phyloP scores from a whole-genome alignment of 768 basidiomycete genomes.

The Termitomyces sp. region DNA sequence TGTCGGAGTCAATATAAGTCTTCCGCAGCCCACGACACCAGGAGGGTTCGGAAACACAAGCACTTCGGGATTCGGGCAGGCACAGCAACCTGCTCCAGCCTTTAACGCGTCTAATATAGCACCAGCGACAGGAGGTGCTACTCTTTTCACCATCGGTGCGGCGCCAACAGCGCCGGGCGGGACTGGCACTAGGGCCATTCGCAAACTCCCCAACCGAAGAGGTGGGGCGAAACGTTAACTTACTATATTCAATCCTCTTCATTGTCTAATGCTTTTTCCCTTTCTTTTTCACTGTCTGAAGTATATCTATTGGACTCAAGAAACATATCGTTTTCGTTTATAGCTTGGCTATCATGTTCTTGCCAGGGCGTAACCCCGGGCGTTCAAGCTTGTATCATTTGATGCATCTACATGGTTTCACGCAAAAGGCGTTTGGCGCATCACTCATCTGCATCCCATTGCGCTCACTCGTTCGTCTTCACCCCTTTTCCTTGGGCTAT shows the following conservation, averaged over 20 bases:
- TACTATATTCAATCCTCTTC: neutral
- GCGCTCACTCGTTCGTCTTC: slow-evolving; percentile 1
- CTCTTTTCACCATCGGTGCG: slow-evolving; percentile 59
- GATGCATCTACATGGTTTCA: neutral
- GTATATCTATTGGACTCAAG: neutral
- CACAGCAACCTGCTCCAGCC: slow-evolving; percentile 34
- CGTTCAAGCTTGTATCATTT: neutral
- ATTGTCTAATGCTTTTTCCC: neutral
- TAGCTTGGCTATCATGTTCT: neutral
- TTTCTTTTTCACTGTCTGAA: neutral
- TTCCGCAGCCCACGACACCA: slow-evolving; percentile 33
- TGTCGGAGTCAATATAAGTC: slow-evolving; percentile 31
- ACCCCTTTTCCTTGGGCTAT: slow-evolving; percentile 2
- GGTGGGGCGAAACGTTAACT: slow-evolving; percentile 31
- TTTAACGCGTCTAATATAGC: slow-evolving; percentile 37
- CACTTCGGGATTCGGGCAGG: slow-evolving; percentile 31
- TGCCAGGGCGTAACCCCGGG: slow-evolving; percentile 5
- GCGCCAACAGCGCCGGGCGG: slow-evolving; percentile 35
- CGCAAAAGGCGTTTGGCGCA: neutral
- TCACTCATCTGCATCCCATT: neutral
- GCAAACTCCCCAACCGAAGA: slow-evolving; percentile 51
- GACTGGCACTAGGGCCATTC: slow-evolving; percentile 38
- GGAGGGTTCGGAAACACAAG: slow-evolving; percentile 35
- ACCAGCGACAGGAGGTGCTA: slow-evolving; percentile 31
- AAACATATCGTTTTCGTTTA: neutral